Evolutionary conservation across 2,329 filamentous ascomycete genomes (phyloP).

Genomic region (Epichloe brachyelytri): DNA sequence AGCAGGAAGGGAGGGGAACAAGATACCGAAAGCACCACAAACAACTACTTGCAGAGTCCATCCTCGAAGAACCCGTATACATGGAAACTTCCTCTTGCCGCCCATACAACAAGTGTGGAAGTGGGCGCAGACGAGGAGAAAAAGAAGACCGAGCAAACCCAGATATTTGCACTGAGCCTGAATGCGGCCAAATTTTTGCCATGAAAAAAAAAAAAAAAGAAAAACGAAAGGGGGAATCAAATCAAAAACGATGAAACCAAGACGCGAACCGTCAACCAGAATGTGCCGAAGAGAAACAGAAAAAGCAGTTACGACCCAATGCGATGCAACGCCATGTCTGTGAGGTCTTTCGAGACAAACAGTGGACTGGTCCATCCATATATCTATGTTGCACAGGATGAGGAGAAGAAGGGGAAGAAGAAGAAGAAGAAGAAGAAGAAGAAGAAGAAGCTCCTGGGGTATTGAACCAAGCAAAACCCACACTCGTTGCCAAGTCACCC

Average conservation of each 20-base stretch:
- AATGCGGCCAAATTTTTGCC: not conserved
- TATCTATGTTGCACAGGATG: not conserved
- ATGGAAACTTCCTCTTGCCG: not conserved
- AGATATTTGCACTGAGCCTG: not conserved
- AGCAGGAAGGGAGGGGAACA: not conserved
- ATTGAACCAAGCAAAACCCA: not conserved
- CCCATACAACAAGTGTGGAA: not conserved
- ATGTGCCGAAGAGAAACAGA: not conserved
- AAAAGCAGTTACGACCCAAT: slow-evolving; percentile 1
- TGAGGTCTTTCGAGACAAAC: not conserved
- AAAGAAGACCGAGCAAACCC: not conserved
- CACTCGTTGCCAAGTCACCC: too few relatives aligned
- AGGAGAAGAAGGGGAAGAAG: not conserved
- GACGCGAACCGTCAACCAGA: not conserved
- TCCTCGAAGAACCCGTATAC: not conserved
- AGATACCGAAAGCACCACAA: not conserved
- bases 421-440: not conserved
- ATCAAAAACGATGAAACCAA: not conserved
- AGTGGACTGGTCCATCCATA: slow-evolving; percentile 1
- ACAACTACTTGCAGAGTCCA: not conserved
- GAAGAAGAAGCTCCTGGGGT: not conserved
- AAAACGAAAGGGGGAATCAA: slow-evolving; percentile 6
- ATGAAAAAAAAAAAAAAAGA: slow-evolving; percentile 1
- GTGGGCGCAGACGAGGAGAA: not conserved
- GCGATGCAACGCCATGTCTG: slow-evolving; percentile 3